These are phyloP conservation scores for Alternaria incomplexa DNA, from an alignment of 2,329 filamentous ascomycete genomes.

Conservation along the genomic window DNA sequence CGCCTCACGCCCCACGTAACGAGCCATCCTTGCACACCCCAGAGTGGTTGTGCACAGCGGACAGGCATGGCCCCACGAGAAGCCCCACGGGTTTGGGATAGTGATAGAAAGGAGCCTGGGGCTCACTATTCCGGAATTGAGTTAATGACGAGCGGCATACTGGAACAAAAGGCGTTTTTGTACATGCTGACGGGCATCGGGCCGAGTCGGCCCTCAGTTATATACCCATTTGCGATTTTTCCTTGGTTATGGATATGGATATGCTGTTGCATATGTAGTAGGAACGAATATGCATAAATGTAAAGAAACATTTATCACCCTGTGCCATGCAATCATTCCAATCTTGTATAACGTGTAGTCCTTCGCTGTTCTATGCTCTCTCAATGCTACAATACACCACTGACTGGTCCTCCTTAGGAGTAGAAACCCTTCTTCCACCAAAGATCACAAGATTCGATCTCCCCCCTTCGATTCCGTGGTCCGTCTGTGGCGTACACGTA, in stretches of 20 bases:
- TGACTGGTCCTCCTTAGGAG: too few species aligned
- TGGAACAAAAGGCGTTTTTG: background rate
- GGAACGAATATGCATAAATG: background rate
- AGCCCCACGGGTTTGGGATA: background rate
- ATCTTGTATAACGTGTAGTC: too few species aligned
- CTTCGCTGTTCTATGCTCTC: too few species aligned
- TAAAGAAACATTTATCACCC: too few species aligned
- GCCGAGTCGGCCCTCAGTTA: background rate
- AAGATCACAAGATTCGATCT: too few species aligned
- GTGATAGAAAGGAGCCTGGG: background rate
- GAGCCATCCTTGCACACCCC: background rate
- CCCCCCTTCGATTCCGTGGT: too few species aligned
- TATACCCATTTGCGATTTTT: slow-evolving; percentile 12
- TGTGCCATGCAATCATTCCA: too few species aligned
- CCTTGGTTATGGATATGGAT: background rate
- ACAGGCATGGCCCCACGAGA: background rate
- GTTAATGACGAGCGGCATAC: background rate
- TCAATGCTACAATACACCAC: too few species aligned
- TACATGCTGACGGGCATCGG: background rate
- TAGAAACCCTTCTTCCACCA: too few species aligned
- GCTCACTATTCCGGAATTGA: background rate
- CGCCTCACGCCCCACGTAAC: background rate
- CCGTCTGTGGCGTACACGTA: background rate
- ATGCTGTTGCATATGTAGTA: background rate
- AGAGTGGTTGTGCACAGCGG: background rate